A percentile compares a stretch with the other conserved stretches of the same genome.
These are phyloP conservation scores for Geotrichum histeridarum DNA, from an alignment of 1,139 yeast genomes.

Conservation along the genomic window DNA sequence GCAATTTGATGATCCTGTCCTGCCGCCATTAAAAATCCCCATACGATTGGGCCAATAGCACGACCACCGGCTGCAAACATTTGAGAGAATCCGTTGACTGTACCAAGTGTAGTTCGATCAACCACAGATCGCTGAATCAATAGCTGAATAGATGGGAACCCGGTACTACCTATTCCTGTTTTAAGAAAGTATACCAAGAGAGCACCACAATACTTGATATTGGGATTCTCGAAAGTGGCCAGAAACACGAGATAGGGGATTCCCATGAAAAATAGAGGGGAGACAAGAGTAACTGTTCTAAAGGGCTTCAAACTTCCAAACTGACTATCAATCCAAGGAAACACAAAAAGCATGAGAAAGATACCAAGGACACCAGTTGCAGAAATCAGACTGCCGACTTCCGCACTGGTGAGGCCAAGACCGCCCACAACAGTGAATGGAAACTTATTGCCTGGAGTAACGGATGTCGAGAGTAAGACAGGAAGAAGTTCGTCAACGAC, in stretches of 20 bases:
- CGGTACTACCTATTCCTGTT: constrained; percentile 26
- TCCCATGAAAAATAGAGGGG: constrained; percentile 47
- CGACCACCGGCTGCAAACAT: constrained; percentile 50
- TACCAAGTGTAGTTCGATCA: constrained; percentile 32
- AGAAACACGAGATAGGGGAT: constrained; percentile 51
- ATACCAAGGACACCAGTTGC: constrained; percentile 56
- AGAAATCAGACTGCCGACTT: constrained; percentile 53
- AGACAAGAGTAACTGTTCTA: constrained; percentile 41
- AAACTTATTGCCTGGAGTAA: constrained; percentile 37
- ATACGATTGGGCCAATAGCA: constrained; percentile 52
- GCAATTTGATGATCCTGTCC: constrained; percentile 43
- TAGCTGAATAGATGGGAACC: constrained; percentile 32
- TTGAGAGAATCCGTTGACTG: constrained; percentile 35
- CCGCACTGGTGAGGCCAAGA: constrained; percentile 44
- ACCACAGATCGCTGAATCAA: constrained; percentile 34
- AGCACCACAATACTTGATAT: constrained; percentile 4
- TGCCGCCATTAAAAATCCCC: constrained; percentile 55
- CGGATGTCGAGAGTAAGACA: constrained; percentile 49
- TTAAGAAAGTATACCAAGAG: constrained; percentile 21
- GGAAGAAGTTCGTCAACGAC: constrained; percentile 57
- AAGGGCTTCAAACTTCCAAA: constrained; percentile 47
- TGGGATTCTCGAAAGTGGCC: constrained; percentile 25
- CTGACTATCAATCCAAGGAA: constrained; percentile 52
- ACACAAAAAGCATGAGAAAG: constrained; percentile 46
- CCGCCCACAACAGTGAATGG: constrained; percentile 50